A percentile compares a stretch with the other conserved stretches of the same genome.
phyloP scores from a whole-genome alignment of 306 rosid genomes.

The Nissolia schottii region DNA sequence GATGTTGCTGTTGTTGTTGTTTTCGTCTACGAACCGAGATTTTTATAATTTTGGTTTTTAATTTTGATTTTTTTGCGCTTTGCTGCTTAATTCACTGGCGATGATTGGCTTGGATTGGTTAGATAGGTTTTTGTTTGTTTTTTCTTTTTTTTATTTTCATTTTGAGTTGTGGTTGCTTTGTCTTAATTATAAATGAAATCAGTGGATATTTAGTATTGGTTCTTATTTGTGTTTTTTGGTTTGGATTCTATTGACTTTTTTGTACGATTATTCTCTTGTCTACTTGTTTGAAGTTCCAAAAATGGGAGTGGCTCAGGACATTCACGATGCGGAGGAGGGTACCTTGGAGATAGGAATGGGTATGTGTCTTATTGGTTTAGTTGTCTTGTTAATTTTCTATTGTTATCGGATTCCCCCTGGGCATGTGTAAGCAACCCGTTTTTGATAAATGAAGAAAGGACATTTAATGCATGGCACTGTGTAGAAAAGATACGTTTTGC shows the following conservation, averaged over 20 bases:
- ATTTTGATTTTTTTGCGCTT: neutral
- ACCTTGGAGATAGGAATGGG: conserved; percentile 95
- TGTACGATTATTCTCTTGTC: conserved; percentile 12
- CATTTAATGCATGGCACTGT: neutral
- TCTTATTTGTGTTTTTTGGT: conserved; percentile 8
- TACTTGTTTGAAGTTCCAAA: conserved; percentile 32
- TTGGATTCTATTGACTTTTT: conserved; percentile 17
- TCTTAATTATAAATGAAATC: neutral
- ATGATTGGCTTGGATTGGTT: conserved; percentile 13
- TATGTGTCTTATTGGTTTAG: conserved; percentile 34
- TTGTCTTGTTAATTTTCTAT: conserved; percentile 5
- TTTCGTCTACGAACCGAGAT: neutral
- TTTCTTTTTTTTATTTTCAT: neutral
- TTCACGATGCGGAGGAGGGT: conserved; percentile 59
- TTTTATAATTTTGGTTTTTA: neutral
- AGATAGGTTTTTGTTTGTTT: neutral
- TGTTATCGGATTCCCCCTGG: neutral
- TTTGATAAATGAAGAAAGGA: neutral
- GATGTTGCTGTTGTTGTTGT: neutral
- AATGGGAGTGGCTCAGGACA: conserved; percentile 71
- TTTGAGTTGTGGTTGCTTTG: neutral
- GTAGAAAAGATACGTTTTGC: neutral
- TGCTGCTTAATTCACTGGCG: conserved; percentile 19
- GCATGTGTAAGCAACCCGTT: neutral
- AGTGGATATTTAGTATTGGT: neutral